phyloP scores from a whole-genome alignment of 192 early-diverging fungal species.

The Chytriomyces confervae region DNA sequence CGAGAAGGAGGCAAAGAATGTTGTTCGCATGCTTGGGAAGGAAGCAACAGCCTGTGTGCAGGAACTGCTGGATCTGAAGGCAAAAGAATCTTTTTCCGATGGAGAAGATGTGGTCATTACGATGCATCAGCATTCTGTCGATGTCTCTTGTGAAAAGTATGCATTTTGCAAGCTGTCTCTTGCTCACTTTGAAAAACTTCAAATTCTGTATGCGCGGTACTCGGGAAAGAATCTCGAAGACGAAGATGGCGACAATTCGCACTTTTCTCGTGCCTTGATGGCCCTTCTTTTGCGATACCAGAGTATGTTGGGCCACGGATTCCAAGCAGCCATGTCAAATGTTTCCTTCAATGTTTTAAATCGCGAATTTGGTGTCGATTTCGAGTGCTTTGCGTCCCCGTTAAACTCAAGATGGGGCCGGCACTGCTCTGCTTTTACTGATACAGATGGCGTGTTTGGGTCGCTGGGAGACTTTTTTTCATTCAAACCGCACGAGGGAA shows the following conservation, averaged over 20 bases:
- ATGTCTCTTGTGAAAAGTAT: conserved; percentile 21
- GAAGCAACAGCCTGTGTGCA: conserved; percentile 23
- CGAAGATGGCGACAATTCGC: not conserved
- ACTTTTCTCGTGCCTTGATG: conserved; percentile 16
- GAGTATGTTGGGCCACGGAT: conserved; percentile 23
- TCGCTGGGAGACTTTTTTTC: conserved; percentile 24
- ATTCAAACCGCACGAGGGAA: conserved; percentile 23
- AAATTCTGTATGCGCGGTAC: conserved; percentile 6
- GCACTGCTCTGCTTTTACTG: conserved; percentile 18
- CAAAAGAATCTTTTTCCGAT: not conserved
- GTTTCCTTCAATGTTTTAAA: conserved; percentile 23
- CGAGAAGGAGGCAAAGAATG: conserved; percentile 14
- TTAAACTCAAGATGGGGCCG: conserved; percentile 23
- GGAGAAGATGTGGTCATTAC: conserved; percentile 6
- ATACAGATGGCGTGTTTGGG: conserved; percentile 23
- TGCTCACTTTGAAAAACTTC: conserved; percentile 18
- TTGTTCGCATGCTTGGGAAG: conserved; percentile 15
- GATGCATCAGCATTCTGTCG: conserved; percentile 5
- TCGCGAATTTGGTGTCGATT: conserved; percentile 33
- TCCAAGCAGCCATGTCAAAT: conserved; percentile 19
- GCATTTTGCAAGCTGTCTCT: conserved; percentile 28
- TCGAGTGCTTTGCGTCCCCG: conserved; percentile 27
- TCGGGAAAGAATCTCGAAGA: not conserved
- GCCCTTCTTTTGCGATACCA: conserved; percentile 25
- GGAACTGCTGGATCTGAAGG: conserved; percentile 7